phyloP scores from a whole-genome alignment of 441 rosid genomes.

The Metrosideros polymorpha region DNA sequence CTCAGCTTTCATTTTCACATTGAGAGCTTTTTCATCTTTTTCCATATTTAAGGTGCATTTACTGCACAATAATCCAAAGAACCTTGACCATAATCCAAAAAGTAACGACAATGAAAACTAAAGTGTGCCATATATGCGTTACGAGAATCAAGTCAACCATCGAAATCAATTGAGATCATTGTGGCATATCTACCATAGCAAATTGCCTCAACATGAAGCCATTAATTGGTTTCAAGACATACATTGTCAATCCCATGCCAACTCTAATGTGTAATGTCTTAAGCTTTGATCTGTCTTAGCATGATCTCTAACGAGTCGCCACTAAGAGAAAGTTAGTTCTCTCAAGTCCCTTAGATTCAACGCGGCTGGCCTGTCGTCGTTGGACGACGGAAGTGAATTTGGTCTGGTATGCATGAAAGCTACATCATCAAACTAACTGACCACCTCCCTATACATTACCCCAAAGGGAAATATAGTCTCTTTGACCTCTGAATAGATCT shows the following conservation, averaged over 20 bases:
- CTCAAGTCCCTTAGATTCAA: not conserved
- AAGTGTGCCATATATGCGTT: not conserved
- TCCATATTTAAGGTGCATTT: not conserved
- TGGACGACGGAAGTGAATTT: no score
- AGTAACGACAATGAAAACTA: not conserved
- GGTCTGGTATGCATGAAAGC: no score
- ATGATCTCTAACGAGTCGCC: not conserved
- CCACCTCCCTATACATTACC: not conserved
- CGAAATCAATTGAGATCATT: not conserved
- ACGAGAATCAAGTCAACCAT: not conserved
- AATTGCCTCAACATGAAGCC: not conserved
- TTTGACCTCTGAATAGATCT: not conserved
- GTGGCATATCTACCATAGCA: not conserved
- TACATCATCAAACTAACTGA: not conserved
- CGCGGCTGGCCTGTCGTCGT: not conserved
- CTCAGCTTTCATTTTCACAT: not conserved
- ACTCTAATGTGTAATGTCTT: not conserved
- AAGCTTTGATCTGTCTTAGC: not conserved
- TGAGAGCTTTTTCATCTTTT: not conserved
- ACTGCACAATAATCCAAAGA: not conserved
- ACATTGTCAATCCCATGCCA: not conserved
- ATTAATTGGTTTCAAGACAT: not conserved
- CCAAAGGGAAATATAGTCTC: not conserved
- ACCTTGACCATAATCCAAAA: not conserved
- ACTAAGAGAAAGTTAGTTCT: not conserved